Base-by-base conservation (phyloP, 441 rosid species). In the Gossypium armourianum region DNA sequence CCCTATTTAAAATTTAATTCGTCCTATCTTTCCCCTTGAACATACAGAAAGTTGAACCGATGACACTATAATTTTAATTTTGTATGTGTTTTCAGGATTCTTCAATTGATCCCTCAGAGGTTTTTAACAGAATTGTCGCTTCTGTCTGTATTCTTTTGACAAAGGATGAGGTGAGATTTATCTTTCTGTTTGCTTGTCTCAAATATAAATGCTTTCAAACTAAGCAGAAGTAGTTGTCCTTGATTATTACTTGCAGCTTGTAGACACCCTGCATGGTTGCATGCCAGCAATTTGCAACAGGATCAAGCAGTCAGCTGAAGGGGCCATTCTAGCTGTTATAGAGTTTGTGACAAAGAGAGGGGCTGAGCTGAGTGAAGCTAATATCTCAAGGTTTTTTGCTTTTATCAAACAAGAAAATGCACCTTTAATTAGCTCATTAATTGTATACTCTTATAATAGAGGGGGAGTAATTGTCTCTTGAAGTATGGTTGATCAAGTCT, bases 101-200 rank as follows among this genome's bases (percentile, higher is more conserved):
- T 76, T 95, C 99, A 56, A 95, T 95, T 74, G 99, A 95, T 80
- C 99, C 97, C 59, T 95, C 99, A 15, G 97, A 95, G 82, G 96
- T 95, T 84, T 92, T 90, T 70, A 92, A 95, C 85, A 86, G 99
- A 86, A 87, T 95, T 73, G 89, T 92, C 73, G 86, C 92, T 49
- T 92, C 98, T 65, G 75, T 87, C 62, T 88, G 96, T 85, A 75
- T 78, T 72, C 87, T 92, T 72, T 75, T 95, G 78, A 84, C 87
- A 9, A 86, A 82, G 80, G 88, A 88, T 40, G 99, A 95, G 97
- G 98, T 92, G 81, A 49, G 67, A 28, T 74, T 82, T 72, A 70
- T 71, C 52, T 62, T 47, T 61, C n/a, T n/a, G n/a, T 56, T 72
- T 75, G 40, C 24, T 23, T 54, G 55, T 40, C 32, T 36, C 21